These are phyloP conservation scores for Solanum arcanum DNA, from an alignment of 257 asterid genomes.

Conservation along the genomic window DNA sequence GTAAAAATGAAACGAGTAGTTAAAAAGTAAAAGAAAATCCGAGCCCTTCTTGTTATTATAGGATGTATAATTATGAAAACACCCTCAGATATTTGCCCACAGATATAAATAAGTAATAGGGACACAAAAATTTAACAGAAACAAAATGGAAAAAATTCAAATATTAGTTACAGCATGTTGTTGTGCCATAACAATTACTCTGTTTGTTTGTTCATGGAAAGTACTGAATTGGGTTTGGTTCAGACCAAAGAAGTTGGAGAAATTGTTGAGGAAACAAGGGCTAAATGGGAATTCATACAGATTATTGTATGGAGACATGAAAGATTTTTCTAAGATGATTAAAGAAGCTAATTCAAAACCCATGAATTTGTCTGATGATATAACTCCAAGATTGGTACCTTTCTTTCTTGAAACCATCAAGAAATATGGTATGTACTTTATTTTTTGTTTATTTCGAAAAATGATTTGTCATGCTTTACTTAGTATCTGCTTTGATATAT, in stretches of 20 bases:
- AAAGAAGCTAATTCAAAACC: slow-evolving; percentile 3
- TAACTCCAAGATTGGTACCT: not conserved
- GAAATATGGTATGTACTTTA: not conserved
- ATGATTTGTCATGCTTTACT: not conserved
- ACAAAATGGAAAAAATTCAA: not conserved
- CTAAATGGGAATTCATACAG: slow-evolving; percentile 24
- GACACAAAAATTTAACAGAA: not conserved
- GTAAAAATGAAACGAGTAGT: not conserved
- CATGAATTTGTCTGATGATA: not conserved
- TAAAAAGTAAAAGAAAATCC: too few species aligned
- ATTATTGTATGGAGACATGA: slow-evolving; percentile 5
- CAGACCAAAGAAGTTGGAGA: slow-evolving; percentile 7
- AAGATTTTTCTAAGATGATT: not conserved
- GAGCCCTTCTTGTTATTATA: not conserved
- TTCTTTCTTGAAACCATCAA: not conserved
- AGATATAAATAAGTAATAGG: not conserved
- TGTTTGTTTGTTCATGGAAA: not conserved
- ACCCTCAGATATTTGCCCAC: not conserved
- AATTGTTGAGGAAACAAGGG: slow-evolving; percentile 10
- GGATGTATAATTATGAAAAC: too few species aligned
- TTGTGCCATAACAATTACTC: not conserved
- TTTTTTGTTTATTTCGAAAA: not conserved
- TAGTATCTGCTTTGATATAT: not conserved
- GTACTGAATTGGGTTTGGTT: slow-evolving; percentile 8
- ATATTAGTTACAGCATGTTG: not conserved